Evolutionary conservation across 495 filamentous ascomycete genomes (phyloP).

Genomic region (Aspergillus kassunensis): DNA sequence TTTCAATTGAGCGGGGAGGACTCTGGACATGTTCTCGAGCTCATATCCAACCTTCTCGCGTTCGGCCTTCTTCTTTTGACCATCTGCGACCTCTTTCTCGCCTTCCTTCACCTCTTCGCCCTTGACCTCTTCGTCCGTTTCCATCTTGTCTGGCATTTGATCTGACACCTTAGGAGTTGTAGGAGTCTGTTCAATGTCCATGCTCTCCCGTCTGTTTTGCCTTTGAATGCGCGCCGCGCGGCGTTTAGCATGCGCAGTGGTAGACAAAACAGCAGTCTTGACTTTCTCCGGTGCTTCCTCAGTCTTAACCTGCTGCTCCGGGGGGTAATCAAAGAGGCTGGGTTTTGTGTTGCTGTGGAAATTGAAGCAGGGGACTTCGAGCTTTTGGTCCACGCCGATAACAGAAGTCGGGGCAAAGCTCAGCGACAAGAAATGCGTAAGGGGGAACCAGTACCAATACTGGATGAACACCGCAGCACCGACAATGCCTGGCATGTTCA

Average conservation of each 20-base stretch:
- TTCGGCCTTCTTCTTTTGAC: constrained; percentile 77
- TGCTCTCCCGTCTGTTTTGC: constrained; percentile 71
- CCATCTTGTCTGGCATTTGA: constrained; percentile 77
- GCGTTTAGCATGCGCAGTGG: constrained; percentile 94
- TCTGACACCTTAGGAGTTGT: constrained; percentile 70
- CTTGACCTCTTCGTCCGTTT: constrained; percentile 70
- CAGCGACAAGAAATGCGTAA: constrained; percentile 94
- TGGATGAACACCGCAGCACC: constrained; percentile 98
- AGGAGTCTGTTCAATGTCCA: constrained; percentile 79
- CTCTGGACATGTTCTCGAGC: constrained; percentile 93
- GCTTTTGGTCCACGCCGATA: constrained; percentile 87
- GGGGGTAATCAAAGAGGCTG: constrained; percentile 96
- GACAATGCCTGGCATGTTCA: constrained; percentile 96
- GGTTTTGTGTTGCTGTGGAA: constrained; percentile 91
- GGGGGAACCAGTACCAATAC: constrained; percentile 99
- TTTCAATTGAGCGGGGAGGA: constrained; percentile 89
- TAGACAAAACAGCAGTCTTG: constrained; percentile 93
- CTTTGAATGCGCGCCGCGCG: constrained; percentile 72
- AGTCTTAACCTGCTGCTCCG: constrained; percentile 88
- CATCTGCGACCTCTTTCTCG: constrained; percentile 56
- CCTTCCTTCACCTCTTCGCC: constrained; percentile 59
- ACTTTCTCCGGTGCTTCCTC: constrained; percentile 93
- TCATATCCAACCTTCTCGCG: constrained; percentile 97
- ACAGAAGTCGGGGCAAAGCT: constrained; percentile 92
- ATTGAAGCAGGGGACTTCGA: constrained; percentile 94